phyloP scores from a whole-genome alignment of 768 basidiomycete species.

The Suillus paluster region DNA sequence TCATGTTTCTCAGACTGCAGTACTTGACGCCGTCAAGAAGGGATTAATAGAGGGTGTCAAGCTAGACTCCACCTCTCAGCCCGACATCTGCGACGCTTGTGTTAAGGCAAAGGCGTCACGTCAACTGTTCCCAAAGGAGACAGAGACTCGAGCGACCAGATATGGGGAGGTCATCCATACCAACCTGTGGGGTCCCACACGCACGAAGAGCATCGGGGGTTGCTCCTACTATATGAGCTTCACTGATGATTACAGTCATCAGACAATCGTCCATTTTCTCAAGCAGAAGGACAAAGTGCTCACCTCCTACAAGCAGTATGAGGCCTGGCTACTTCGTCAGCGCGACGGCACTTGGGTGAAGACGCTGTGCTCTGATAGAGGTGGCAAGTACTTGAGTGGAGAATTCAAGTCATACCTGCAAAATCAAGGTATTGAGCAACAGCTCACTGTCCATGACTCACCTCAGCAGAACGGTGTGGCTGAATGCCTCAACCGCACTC shows the following conservation, averaged over 20 bases:
- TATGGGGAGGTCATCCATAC: constrained; percentile 10
- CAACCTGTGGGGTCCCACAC: constrained; percentile 5
- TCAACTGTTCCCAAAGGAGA: not conserved
- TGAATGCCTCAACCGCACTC: constrained; percentile 22
- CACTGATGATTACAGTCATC: constrained; percentile 37
- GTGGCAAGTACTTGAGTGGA: constrained; percentile 32
- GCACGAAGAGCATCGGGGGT: constrained; percentile 17
- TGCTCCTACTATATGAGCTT: constrained; percentile 38
- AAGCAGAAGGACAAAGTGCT: constrained; percentile 33
- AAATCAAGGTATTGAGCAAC: constrained; percentile 24
- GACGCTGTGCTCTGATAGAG: constrained; percentile 22
- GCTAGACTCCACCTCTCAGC: constrained; percentile 22
- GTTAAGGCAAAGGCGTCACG: not conserved
- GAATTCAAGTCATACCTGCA: constrained; percentile 23
- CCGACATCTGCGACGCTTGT: not conserved
- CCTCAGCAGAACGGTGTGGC: constrained; percentile 37
- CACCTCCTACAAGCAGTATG: constrained; percentile 29
- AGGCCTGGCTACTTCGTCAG: constrained; percentile 21
- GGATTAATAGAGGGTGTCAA: constrained; percentile 30
- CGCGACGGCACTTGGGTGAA: no score
- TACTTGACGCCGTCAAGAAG: constrained; percentile 5
- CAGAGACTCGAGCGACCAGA: not conserved
- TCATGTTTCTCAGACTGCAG: not conserved
- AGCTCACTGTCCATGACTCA: constrained; percentile 31
- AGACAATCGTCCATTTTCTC: constrained; percentile 29